phyloP scores from a whole-genome alignment of 768 basidiomycete species.

The Trametopsis cervina region DNA sequence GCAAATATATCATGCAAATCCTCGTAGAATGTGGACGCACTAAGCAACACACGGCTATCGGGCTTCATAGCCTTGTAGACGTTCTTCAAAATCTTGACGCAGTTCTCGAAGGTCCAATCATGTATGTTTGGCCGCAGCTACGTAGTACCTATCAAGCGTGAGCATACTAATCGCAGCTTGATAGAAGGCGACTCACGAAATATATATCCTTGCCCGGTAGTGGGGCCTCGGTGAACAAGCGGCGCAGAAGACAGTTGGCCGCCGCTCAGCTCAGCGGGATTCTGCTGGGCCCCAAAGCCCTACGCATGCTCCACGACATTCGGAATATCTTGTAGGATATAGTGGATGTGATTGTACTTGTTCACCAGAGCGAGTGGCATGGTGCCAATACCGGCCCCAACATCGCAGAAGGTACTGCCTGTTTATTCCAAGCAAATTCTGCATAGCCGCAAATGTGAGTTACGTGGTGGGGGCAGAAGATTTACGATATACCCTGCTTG shows the following conservation, averaged over 20 bases:
- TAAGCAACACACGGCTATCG: not conserved
- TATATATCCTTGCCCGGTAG: constrained; percentile 4
- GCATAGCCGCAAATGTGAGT: too few species aligned
- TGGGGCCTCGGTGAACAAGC: constrained; percentile 1
- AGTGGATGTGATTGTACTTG: not conserved
- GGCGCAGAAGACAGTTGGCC: not conserved
- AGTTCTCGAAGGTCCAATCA: constrained; percentile 2
- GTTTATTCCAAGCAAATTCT: not conserved
- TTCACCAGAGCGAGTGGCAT: not conserved
- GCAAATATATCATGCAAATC: not conserved
- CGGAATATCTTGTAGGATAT: constrained; percentile 1
- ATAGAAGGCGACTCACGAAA: constrained; percentile 1
- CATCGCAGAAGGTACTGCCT: constrained; percentile 1
- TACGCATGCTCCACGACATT: not conserved
- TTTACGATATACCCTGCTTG: too few species aligned
- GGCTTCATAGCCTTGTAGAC: constrained; percentile 4
- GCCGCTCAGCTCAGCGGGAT: not conserved
- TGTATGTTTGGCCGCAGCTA: not conserved
- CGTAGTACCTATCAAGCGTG: too few species aligned
- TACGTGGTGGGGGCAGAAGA: too few species aligned
- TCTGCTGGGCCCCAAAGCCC: not conserved
- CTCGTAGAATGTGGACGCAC: not conserved
- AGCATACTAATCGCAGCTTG: too few species aligned
- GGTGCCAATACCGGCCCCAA: constrained; percentile 1
- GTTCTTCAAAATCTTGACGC: constrained; percentile 1